Percentiles rank a stretch among this genome's conserved stretches.
Evolutionary conservation across 1,139 yeast genomes (phyloP).

Genomic region (Kodamaea alishanica): DNA sequence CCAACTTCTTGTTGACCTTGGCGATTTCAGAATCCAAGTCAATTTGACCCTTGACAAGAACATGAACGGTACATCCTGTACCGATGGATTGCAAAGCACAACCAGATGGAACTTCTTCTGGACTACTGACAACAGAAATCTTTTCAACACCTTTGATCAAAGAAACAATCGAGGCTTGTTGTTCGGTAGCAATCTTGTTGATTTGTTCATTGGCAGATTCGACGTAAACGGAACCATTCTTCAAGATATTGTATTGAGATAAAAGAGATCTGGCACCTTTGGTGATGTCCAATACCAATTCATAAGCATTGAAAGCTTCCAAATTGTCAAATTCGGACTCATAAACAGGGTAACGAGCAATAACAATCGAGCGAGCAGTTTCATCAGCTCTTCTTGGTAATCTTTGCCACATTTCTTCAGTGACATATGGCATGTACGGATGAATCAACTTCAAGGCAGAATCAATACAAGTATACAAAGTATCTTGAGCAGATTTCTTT

Average conservation of each 20-base stretch:
- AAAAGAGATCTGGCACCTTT: slow-evolving; percentile 90
- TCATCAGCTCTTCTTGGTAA: slow-evolving; percentile 84
- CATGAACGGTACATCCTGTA: slow-evolving; percentile 80
- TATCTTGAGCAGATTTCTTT: slow-evolving; percentile 86
- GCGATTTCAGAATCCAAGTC: slow-evolving; percentile 87
- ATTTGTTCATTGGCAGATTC: slow-evolving; percentile 56
- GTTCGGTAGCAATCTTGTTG: slow-evolving; percentile 55
- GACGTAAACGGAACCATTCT: slow-evolving; percentile 81
- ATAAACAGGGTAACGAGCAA: slow-evolving; percentile 76
- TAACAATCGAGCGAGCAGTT: slow-evolving; percentile 63
- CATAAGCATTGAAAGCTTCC: slow-evolving; percentile 70
- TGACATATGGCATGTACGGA: slow-evolving; percentile 96
- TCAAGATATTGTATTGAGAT: slow-evolving; percentile 82
- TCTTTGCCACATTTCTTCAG: slow-evolving; percentile 99
- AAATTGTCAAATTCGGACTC: slow-evolving; percentile 56
- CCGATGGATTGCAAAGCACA: slow-evolving; percentile 82
- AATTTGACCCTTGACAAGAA: slow-evolving; percentile 89
- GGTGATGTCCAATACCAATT: slow-evolving; percentile 78
- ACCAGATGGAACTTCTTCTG: slow-evolving; percentile 71
- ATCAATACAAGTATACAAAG: slow-evolving; percentile 88
- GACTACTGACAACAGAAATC: slow-evolving; percentile 55
- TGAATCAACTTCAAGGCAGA: slow-evolving; percentile 89
- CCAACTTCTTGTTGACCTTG: slow-evolving; percentile 76
- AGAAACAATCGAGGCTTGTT: slow-evolving; percentile 80
- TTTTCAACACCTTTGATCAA: slow-evolving; percentile 86